Conservation (phyloP, 2,329 filamentous ascomycete species). For the Penicillium polonicum region DNA sequence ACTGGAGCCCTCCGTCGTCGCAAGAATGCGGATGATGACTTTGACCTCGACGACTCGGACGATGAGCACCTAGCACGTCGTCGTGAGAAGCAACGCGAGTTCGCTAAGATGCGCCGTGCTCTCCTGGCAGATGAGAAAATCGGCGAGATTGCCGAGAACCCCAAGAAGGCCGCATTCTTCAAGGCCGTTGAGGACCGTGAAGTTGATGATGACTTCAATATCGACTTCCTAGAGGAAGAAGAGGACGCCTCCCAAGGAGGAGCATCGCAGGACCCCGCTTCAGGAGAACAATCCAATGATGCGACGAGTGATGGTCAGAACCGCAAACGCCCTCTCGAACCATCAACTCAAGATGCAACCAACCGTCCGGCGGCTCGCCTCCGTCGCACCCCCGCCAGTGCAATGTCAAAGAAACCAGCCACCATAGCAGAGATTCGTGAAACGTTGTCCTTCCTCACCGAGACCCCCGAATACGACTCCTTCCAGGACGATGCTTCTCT, state of each 20-base stretch:
- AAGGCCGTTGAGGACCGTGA: conserved; percentile 82
- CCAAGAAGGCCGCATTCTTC: conserved; percentile 86
- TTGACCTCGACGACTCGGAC: conserved; percentile 86
- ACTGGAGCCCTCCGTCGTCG: conserved; percentile 84
- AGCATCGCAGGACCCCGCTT: conserved; percentile 26
- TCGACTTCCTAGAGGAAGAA: conserved; percentile 65
- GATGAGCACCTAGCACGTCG: conserved; percentile 73
- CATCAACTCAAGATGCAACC: conserved; percentile 43
- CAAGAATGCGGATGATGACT: conserved; percentile 68
- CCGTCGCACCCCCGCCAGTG: conserved; percentile 59
- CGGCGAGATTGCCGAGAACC: conserved; percentile 84
- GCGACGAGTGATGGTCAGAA: conserved; percentile 30
- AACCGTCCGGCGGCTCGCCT: conserved; percentile 59
- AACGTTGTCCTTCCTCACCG: conserved; percentile 78
- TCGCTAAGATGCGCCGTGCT: conserved; percentile 86
- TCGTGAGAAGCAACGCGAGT: conserved; percentile 80
- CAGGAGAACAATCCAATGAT: conserved; percentile 23
- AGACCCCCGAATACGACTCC: conserved; percentile 59
- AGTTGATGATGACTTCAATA: conserved; percentile 67
- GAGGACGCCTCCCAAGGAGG: conserved; percentile 44
- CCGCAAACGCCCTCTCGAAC: conserved; percentile 43
- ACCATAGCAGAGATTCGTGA: conserved; percentile 79
- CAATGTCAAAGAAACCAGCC: conserved; percentile 63
- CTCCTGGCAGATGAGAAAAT: conserved; percentile 86
- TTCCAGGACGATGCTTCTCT: conserved; percentile 53